Conservation (phyloP, 2,329 filamentous ascomycete genomes). For the Monilinia vaccinii-corymbosi region DNA sequence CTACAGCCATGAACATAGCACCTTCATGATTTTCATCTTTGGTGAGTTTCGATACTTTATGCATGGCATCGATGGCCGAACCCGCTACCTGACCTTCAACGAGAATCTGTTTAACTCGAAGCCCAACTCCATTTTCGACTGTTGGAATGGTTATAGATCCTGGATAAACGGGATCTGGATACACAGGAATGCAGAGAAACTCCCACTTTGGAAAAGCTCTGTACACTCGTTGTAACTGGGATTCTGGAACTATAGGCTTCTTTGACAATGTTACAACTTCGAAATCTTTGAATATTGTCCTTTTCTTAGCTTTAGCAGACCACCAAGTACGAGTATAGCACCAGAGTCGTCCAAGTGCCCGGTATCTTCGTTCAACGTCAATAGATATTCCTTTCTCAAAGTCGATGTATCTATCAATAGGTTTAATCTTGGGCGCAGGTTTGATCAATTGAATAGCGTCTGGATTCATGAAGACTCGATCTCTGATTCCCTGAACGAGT, state of each 20-base stretch:
- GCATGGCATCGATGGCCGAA: constrained; percentile 11
- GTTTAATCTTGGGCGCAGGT: constrained; percentile 66
- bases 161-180: constrained; percentile 9
- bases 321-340: constrained; percentile 30
- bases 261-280: constrained; percentile 11
- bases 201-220: not conserved
- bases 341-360: constrained; percentile 61
- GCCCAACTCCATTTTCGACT: not conserved
- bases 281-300: constrained; percentile 22
- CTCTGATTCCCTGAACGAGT: constrained; percentile 56
- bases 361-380: constrained; percentile 45
- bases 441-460: constrained; percentile 28
- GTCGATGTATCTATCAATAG: constrained; percentile 52
- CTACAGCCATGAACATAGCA: not conserved
- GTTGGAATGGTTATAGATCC: constrained; percentile 13
- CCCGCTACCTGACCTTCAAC: constrained; percentile 14
- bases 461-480: constrained; percentile 57
- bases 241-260: not conserved
- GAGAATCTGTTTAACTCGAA: constrained; percentile 15
- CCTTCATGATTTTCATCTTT: not conserved
- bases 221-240: not conserved
- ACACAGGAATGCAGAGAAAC: constrained; percentile 10
- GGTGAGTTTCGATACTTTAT: not conserved
- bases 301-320: constrained; percentile 15
- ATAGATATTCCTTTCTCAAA: constrained; percentile 46